Percentiles rank a stretch among this genome's conserved stretches.
phyloP scores from a whole-genome alignment of 257 asterid species.

The Paulownia fortunei region DNA sequence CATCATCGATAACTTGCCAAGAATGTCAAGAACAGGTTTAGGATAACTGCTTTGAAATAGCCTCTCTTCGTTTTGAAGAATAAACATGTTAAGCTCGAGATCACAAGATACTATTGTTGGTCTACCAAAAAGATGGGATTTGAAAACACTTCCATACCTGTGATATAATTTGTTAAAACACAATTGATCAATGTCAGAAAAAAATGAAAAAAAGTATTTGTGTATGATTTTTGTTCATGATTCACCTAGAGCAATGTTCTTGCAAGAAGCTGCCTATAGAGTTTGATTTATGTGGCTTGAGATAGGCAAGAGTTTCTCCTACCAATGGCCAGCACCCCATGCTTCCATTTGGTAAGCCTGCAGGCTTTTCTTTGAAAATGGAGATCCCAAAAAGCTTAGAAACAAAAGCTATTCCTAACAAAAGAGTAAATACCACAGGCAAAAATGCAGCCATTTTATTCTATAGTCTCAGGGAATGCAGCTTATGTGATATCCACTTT shows the following conservation, averaged over 20 bases:
- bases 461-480: not conserved
- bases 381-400: constrained; percentile 28
- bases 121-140: constrained; percentile 65
- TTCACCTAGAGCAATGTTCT: constrained; percentile 55
- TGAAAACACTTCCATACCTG: constrained; percentile 74
- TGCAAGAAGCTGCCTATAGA: constrained; percentile 59
- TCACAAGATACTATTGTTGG: constrained; percentile 85
- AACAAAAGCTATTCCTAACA: constrained; percentile 10
- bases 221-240: not conserved
- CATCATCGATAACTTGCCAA: constrained; percentile 63
- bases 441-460: constrained; percentile 37
- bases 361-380: constrained; percentile 24
- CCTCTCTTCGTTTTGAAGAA: constrained; percentile 74
- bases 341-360: constrained; percentile 61
- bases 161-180: too few relatives aligned
- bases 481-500: not conserved
- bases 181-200: too few relatives aligned
- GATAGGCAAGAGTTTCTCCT: constrained; percentile 74
- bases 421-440: not conserved
- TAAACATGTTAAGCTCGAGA: constrained; percentile 53
- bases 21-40: constrained; percentile 59
- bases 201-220: not conserved
- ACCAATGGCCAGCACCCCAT: constrained; percentile 58
- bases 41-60: constrained; percentile 70
- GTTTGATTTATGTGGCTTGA: constrained; percentile 66